Conservation (phyloP, 306 rosid genomes). For the Vachellia pachyceras region DNA sequence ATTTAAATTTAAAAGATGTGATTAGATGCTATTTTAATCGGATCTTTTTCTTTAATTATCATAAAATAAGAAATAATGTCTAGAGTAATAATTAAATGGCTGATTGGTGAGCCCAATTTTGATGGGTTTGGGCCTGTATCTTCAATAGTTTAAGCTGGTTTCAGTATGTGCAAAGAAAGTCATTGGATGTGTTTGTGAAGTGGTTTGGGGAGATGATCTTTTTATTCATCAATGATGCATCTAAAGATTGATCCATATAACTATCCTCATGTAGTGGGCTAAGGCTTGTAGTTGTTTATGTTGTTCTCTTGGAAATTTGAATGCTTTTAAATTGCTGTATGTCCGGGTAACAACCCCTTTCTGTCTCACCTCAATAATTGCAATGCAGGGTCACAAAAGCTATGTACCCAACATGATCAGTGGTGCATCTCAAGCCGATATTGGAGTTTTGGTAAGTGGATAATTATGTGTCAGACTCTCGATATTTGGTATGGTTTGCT, state of each 20-base stretch:
- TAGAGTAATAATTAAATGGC: too few species aligned
- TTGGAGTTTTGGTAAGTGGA: constrained; percentile 92
- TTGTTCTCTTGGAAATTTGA: background rate
- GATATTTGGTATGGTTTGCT: constrained; percentile 6
- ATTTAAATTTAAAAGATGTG: too few species aligned
- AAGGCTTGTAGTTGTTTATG: background rate
- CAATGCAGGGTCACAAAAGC: constrained; percentile 95
- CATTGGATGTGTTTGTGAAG: background rate
- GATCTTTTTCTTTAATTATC: too few species aligned
- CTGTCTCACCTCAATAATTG: background rate
- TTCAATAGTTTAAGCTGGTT: background rate
- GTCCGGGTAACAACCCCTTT: background rate
- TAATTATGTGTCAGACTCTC: constrained; percentile 16
- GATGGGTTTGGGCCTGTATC: too few species aligned
- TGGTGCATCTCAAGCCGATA: constrained; percentile 98
- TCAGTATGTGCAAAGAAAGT: background rate
- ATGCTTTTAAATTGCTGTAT: background rate
- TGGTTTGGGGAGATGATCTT: background rate
- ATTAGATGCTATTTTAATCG: too few species aligned
- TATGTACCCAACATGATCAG: constrained; percentile 99
- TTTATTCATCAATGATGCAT: background rate
- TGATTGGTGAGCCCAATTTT: too few species aligned
- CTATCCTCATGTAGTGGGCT: background rate
- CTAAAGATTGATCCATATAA: background rate
- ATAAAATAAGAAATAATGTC: too few species aligned